These are phyloP conservation scores for Gypsophila paniculata DNA, from an alignment of 179 eudicot genomes.

Conservation along the genomic window DNA sequence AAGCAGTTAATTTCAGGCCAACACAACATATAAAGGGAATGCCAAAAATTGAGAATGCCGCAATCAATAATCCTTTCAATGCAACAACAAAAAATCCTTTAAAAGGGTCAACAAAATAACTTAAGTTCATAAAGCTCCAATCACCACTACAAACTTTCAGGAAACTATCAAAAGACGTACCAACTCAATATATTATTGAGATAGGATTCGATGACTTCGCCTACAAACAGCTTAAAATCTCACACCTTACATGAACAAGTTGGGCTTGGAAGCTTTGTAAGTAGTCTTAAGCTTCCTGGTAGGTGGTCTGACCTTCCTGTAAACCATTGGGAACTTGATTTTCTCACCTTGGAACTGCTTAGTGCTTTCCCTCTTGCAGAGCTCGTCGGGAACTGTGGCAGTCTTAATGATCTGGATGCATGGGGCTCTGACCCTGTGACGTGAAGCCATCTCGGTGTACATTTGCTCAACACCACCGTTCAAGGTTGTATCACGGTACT, in stretches of 20 bases:
- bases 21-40: no score
- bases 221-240: slow-evolving; percentile 3
- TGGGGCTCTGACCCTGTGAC: slow-evolving; percentile 77
- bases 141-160: slow-evolving; percentile 14
- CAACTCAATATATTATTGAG: slow-evolving; percentile 19
- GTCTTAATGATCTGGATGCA: slow-evolving; percentile 93
- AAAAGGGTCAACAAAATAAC: slow-evolving; percentile 20
- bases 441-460: slow-evolving; percentile 97
- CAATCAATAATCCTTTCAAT: not conserved
- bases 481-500: slow-evolving; percentile 77
- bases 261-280: slow-evolving; percentile 80
- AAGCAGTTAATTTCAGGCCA: no score
- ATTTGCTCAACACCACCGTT: slow-evolving; percentile 83
- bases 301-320: slow-evolving; percentile 78
- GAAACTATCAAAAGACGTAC: slow-evolving; percentile 18
- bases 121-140: slow-evolving; percentile 7
- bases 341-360: slow-evolving; percentile 79
- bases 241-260: slow-evolving; percentile 57
- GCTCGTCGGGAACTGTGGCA: slow-evolving; percentile 72
- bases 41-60: not conserved
- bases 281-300: slow-evolving; percentile 84
- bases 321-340: slow-evolving; percentile 80
- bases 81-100: not conserved
- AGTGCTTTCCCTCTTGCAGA: slow-evolving; percentile 78
- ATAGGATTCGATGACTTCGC: slow-evolving; percentile 14